Evolutionary conservation across 768 basidiomycete species (phyloP), one percentile per base, ranked within the genome.

Genomic region (Collybia mongolica): DNA sequence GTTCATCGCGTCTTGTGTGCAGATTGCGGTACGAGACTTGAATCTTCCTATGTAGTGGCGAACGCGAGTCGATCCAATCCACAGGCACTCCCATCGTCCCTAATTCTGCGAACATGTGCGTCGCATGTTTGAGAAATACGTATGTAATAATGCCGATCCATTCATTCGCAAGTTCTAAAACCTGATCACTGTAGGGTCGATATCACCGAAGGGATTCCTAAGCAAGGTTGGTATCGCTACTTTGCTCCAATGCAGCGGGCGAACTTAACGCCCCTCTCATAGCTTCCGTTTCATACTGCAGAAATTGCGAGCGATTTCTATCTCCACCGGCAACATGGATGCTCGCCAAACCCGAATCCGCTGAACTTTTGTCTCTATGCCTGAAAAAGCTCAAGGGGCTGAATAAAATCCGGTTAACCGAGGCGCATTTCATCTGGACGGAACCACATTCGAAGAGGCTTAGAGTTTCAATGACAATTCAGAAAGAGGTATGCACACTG

Each of bases 351-450:
- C 91, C 90, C 0, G 97, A 99, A 73, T 96, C 93, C 0, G 73
- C 96, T 46, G 95, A 98, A 63, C 77, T 99, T 20, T 79, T 99
- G 26, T 90, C 96, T 2, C 86, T 98, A 50, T 98, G 97, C 67
- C 72, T 99, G 51, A 92, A 90, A 65, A 96, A 95, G 67, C 83
- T 98, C 60, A 96, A 95, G 64, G 94, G 94, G 2, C 75, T 98
- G 19, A 87, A 84, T 60, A 95, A 93, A 75, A 93, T 98, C 22
- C 89, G 96, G 43, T 71, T 99, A 38, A 95, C 97, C n/a, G 96
- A 98, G 54, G 97, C 97, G 2, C 91, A 93, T 55, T 98, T 98
- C 67, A 93, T 98, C 61, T 99, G 97, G 97, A 99, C 97, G 18
- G 97, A 99, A 64, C 97, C 97, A 2, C 96, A 99, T 71, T 94